Conservation (phyloP, 1,284 basidiomycete genomes). For the Volvariella volvacea region DNA sequence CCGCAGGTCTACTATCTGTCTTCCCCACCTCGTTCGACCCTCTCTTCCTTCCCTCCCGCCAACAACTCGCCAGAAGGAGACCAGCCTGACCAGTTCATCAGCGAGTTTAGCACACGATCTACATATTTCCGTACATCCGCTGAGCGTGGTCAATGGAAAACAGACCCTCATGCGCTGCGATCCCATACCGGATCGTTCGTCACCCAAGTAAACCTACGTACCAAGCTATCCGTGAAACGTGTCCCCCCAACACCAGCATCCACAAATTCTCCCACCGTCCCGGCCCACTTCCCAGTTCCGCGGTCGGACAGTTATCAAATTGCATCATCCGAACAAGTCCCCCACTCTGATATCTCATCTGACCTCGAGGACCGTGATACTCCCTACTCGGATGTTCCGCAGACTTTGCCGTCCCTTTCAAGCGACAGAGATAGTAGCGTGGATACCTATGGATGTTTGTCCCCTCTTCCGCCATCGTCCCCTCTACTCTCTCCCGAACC, state of each 20-base stretch:
- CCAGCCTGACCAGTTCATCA: conserved; percentile 17
- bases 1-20: background rate
- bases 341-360: background rate
- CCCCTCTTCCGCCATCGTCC: conserved; percentile 31
- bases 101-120: conserved; percentile 23
- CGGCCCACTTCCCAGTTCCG: background rate
- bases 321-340: background rate
- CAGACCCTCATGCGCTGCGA: conserved; percentile 31
- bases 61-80: conserved; percentile 11
- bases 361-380: conserved; percentile 4
- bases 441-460: conserved; percentile 12
- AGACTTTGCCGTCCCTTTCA: conserved; percentile 21
- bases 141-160: conserved; percentile 47
- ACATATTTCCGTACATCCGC: conserved; percentile 45
- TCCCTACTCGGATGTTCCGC: conserved; percentile 11
- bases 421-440: conserved; percentile 23
- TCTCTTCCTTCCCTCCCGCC: background rate
- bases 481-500: conserved; percentile 27
- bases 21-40: background rate
- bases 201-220: background rate
- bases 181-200: conserved; percentile 7
- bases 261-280: background rate
- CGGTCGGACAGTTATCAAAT: background rate
- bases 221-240: background rate
- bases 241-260: background rate